Conservation (phyloP, 116 monocot genomes). For the Phalaenopsis hybrid region DNA sequence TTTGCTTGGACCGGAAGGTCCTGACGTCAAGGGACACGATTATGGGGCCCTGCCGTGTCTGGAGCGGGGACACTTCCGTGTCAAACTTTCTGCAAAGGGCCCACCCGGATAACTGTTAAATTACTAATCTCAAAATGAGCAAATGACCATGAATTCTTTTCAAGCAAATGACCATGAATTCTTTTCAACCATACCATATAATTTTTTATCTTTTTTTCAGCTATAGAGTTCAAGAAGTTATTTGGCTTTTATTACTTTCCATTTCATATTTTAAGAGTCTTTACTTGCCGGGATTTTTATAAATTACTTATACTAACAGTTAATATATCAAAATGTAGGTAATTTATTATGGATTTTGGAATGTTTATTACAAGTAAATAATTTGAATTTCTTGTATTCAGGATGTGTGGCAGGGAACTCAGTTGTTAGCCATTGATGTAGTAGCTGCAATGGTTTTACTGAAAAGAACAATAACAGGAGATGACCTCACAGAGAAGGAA, state of each 20-base stretch:
- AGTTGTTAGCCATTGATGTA: slow-evolving; percentile 83
- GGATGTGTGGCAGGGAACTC: slow-evolving; percentile 96
- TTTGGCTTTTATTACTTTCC: too few relatives aligned
- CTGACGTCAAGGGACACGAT: too few relatives aligned
- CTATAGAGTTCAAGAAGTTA: too few relatives aligned
- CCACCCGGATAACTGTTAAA: not conserved
- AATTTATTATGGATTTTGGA: not conserved
- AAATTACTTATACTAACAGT: not conserved
- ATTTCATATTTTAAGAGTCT: too few relatives aligned
- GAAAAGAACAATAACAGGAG: slow-evolving; percentile 68
- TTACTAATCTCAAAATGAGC: not conserved
- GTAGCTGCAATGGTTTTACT: slow-evolving; percentile 72
- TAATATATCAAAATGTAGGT: not conserved
- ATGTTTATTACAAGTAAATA: not conserved
- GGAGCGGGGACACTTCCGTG: too few relatives aligned
- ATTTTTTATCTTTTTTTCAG: too few relatives aligned
- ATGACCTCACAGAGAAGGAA: slow-evolving; percentile 92
- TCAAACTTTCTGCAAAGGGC: not conserved
- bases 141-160: not conserved
- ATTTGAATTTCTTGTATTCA: slow-evolving; percentile 13
- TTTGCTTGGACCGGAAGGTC: too few relatives aligned
- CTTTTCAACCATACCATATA: not conserved
- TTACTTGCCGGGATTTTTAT: not conserved
- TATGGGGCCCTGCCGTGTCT: too few relatives aligned
- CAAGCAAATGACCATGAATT: too few relatives aligned